Conservation (phyloP, 345 rosid genomes). For the Streptanthus diversifolius region DNA sequence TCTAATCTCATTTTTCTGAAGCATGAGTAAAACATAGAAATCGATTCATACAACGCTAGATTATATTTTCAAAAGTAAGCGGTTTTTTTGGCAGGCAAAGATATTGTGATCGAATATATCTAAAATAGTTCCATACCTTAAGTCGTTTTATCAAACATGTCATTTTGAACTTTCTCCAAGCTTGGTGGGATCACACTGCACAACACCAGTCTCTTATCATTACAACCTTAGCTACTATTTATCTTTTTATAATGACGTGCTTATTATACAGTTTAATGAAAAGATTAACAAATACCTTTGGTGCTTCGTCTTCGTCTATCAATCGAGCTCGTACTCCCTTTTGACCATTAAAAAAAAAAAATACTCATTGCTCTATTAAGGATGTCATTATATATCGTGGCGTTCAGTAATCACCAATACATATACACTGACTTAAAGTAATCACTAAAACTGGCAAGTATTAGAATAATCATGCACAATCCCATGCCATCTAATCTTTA, state of each 20-base stretch:
- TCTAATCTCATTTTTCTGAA: too few species aligned
- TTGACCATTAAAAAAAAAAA: too few species aligned
- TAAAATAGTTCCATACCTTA: too few species aligned
- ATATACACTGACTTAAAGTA: background rate
- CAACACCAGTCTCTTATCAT: background rate
- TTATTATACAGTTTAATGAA: background rate
- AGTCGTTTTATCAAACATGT: slow-evolving; percentile 36
- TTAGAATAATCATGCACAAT: background rate
- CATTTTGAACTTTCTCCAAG: slow-evolving; percentile 31
- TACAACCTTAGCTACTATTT: too few species aligned
- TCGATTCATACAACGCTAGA: too few species aligned
- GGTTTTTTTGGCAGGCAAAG: too few species aligned
- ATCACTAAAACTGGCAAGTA: background rate
- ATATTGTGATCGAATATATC: too few species aligned
- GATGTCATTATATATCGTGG: background rate
- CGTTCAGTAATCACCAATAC: background rate
- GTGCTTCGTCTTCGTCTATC: slow-evolving; percentile 59
- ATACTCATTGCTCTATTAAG: slow-evolving; percentile 9
- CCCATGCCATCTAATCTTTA: background rate
- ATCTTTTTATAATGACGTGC: background rate
- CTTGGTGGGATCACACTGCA: slow-evolving; percentile 37
- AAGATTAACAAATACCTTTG: slow-evolving; percentile 50
- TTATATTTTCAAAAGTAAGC: background rate
- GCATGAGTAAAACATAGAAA: too few species aligned
- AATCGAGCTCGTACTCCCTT: too few species aligned